Evolutionary conservation across 371 early-diverging fungal genomes (phyloP).

Genomic region (Coemansia sp.): DNA sequence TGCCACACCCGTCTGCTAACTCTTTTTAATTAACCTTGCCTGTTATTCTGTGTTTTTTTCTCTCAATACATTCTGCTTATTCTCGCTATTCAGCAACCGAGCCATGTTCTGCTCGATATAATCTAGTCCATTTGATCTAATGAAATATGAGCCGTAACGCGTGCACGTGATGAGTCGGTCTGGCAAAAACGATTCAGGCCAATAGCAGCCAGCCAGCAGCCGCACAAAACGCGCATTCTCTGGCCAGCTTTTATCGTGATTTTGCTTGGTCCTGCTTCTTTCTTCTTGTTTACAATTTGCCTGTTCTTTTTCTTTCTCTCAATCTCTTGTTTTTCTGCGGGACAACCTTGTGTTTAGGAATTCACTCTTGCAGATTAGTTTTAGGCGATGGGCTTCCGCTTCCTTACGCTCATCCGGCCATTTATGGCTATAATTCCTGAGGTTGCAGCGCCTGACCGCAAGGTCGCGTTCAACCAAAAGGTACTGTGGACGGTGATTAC

Average conservation of each 20-base stretch:
- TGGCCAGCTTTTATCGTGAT: neutral
- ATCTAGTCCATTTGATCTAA: too few relatives aligned
- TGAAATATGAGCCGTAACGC: neutral
- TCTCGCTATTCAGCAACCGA: neutral
- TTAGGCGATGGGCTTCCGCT: slow-evolving; percentile 63
- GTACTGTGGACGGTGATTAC: slow-evolving; percentile 99
- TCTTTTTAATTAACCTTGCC: neutral
- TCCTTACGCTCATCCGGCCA: slow-evolving; percentile 96
- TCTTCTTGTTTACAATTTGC: slow-evolving; percentile 2
- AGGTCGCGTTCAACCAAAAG: slow-evolving; percentile 98
- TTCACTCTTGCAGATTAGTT: neutral
- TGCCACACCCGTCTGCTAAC: slow-evolving; percentile 13
- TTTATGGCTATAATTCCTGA: slow-evolving; percentile 98
- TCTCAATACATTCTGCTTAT: neutral
- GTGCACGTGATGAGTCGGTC: neutral
- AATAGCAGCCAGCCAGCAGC: slow-evolving; percentile 21
- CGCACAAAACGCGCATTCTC: slow-evolving; percentile 8
- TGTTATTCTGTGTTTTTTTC: neutral
- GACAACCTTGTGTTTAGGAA: neutral
- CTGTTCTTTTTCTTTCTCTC: neutral
- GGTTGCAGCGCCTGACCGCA: slow-evolving; percentile 93
- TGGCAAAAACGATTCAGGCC: slow-evolving; percentile 1
- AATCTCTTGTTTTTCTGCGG: neutral
- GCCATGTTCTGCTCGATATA: too few relatives aligned
- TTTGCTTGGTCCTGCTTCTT: neutral